These are phyloP conservation scores for Penicillium robsamsonii DNA, from an alignment of 495 filamentous ascomycete genomes.

Conservation along the genomic window DNA sequence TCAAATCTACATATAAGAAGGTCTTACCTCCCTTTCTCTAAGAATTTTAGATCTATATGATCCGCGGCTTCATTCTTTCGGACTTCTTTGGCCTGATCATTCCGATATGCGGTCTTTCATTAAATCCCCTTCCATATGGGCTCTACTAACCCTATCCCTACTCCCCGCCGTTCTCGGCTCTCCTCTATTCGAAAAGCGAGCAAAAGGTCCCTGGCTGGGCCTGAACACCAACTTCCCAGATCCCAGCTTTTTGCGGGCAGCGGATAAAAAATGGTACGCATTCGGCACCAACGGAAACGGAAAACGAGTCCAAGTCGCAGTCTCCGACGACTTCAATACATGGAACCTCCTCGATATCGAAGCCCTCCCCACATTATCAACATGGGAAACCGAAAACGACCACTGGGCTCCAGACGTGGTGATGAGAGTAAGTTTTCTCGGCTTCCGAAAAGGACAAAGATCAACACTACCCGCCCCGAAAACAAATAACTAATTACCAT, in stretches of 20 bases:
- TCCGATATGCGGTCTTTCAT: constrained; percentile 14
- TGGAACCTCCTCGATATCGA: constrained; percentile 41
- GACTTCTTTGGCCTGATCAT: neutral
- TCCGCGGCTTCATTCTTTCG: neutral
- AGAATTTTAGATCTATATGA: neutral
- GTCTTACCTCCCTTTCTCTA: neutral
- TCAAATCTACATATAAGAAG: constrained; percentile 7
- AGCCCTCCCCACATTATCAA: constrained; percentile 33
- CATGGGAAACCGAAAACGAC: constrained; percentile 33
- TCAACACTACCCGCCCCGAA: neutral
- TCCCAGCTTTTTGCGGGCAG: constrained; percentile 33
- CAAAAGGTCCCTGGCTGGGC: constrained; percentile 28
- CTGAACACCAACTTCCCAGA: constrained; percentile 39
- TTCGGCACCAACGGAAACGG: constrained; percentile 40
- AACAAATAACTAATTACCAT: constrained; percentile 2
- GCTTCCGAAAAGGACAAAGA: neutral
- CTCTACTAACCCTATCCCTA: constrained; percentile 12
- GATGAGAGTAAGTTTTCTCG: constrained; percentile 27
- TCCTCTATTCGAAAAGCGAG: constrained; percentile 20
- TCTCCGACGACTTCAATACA: constrained; percentile 31
- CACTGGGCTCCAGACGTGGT: constrained; percentile 46
- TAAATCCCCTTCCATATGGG: constrained; percentile 10
- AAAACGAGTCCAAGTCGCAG: constrained; percentile 36
- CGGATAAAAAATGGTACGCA: constrained; percentile 40
- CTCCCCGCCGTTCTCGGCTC: constrained; percentile 14